Base-by-base conservation (phyloP, 2,329 filamentous ascomycete genomes). In the Epicoccum sorghinum region DNA sequence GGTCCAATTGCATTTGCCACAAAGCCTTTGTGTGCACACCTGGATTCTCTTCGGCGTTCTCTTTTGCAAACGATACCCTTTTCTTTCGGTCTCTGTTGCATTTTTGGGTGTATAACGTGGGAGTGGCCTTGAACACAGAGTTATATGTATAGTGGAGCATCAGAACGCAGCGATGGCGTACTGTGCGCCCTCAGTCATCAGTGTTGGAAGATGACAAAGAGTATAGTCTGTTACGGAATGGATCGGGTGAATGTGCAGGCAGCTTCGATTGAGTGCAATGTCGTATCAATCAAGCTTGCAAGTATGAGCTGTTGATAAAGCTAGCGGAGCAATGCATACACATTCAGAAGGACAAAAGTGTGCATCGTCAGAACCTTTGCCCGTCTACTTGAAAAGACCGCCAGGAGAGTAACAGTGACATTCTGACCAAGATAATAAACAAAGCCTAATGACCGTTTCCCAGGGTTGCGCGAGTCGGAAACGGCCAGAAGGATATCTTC, bases 31-130 rank as follows among this genome's bases (percentile, higher is more conserved):
- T 52, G 40, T 40, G 35, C 48, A 49, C 54, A 44, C 32, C 33
- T 51, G 35, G 40, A 37, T 59, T 45, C 57, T 62, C 57, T 35
- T 42, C 48, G 39, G 60, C 47, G 51, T 60, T 62, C 22, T 50
- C 35, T 55, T 47, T 46, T 54, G 49, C 48, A 47, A 59, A 63
- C 42, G 64, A 69, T 68, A 69, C 66, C 66, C 65, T 24, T 62
- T 67, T 62, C 52, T 45, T 62, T 59, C 36, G 56, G 40, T 63
- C 42, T 35, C 32, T 55, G 30, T 45, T 40, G 24, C 57, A 54
- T 58, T 35, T 52, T 33, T 13, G 23, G 52, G 4, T 42, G 35
- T 49, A 9, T 29, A 29, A 9, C 6, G 9, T 29, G 27, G 27
- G 27, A 29, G 9, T 29, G 27, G 27, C 27, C 6, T 29, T 29